Percentiles rank a stretch among this genome's conserved stretches.
These are phyloP conservation scores for Collariella sp. DNA, from an alignment of 495 filamentous ascomycete species.

Conservation along the genomic window DNA sequence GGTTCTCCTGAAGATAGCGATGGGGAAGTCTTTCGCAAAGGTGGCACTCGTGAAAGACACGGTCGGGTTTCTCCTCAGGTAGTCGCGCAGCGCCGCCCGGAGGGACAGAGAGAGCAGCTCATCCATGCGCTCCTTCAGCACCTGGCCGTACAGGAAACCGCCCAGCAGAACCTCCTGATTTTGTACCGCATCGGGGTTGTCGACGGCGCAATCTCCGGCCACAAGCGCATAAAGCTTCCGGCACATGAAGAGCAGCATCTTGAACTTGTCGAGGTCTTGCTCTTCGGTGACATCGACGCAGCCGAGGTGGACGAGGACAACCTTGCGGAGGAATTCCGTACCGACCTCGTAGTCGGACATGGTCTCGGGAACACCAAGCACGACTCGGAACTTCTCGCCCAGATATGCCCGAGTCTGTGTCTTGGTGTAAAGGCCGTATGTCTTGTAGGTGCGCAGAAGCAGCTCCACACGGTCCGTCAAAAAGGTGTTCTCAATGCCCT, in stretches of 20 bases:
- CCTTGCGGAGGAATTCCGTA: conserved; percentile 76
- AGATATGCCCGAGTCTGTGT: conserved; percentile 71
- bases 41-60: conserved; percentile 58
- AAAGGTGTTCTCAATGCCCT: conserved; percentile 79
- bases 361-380: conserved; percentile 70
- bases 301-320: conserved; percentile 85
- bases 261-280: conserved; percentile 86
- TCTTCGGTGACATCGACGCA: conserved; percentile 69
- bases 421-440: conserved; percentile 70
- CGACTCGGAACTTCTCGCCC: conserved; percentile 79
- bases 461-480: conserved; percentile 90
- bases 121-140: conserved; percentile 88
- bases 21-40: conserved; percentile 70
- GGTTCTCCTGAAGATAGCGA: conserved; percentile 63
- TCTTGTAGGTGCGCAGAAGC: conserved; percentile 84
- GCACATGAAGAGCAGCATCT: conserved; percentile 91
- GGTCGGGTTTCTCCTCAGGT: conserved; percentile 54
- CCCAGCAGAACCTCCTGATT: conserved; percentile 90
- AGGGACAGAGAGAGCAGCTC: conserved; percentile 67
- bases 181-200: conserved; percentile 93
- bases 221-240: conserved; percentile 88
- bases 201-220: conserved; percentile 80
- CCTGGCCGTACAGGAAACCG: conserved; percentile 88
- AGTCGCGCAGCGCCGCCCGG: conserved; percentile 56
- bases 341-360: conserved; percentile 81